phyloP scores from a whole-genome alignment of 768 basidiomycete species.

The Lactarius sp. region DNA sequence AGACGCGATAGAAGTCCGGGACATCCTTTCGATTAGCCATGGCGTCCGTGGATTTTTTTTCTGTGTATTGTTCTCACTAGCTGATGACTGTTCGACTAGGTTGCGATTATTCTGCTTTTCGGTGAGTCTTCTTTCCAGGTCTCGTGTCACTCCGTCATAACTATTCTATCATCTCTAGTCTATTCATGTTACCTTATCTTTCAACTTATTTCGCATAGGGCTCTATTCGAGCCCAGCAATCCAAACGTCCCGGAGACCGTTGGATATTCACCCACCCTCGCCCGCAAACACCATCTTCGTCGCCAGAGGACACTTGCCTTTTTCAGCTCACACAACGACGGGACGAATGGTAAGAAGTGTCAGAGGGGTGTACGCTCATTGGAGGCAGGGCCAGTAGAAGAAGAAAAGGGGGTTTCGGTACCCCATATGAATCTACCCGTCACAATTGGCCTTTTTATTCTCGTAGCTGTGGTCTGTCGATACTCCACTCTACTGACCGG shows the following conservation, averaged over 20 bases:
- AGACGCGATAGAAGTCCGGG: constrained; percentile 35
- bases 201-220: constrained; percentile 52
- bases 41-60: constrained; percentile 36
- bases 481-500: background rate
- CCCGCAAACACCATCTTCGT: too few species aligned
- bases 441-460: constrained; percentile 34
- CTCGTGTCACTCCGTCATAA: background rate
- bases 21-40: constrained; percentile 48
- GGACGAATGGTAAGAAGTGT: too few species aligned
- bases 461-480: constrained; percentile 38
- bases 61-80: background rate
- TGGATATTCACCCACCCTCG: too few species aligned
- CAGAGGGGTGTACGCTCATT: background rate
- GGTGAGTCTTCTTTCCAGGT: constrained; percentile 34
- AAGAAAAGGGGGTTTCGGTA: too few species aligned
- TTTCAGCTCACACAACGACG: too few species aligned
- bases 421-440: constrained; percentile 37
- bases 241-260: background rate
- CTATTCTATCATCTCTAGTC: constrained; percentile 32
- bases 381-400: constrained; percentile 13
- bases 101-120: constrained; percentile 49
- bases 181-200: constrained; percentile 50
- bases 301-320: too few species aligned
- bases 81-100: constrained; percentile 32
- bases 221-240: constrained; percentile 42